These are phyloP conservation scores for Puya raimondii DNA, from an alignment of 176 grass and related monocot genomes.

Conservation along the genomic window DNA sequence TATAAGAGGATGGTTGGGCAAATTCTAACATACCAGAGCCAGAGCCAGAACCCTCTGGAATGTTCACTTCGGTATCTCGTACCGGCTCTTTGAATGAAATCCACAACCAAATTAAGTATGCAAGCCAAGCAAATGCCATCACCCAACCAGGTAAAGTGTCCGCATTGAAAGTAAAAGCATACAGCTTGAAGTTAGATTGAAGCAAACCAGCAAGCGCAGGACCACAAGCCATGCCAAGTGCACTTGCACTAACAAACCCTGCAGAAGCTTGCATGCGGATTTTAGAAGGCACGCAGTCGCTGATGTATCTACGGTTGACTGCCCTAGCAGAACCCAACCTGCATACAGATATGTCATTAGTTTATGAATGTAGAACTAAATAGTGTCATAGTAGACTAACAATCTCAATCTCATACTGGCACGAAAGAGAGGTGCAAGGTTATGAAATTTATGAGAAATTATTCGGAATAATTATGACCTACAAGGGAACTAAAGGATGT, in stretches of 20 bases:
- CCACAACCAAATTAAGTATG: constrained; percentile 73
- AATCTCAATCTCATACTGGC: too few relatives aligned
- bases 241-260: constrained; percentile 90
- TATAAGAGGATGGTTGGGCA: background rate
- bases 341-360: constrained; percentile 4
- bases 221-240: constrained; percentile 95
- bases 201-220: constrained; percentile 92
- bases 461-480: too few relatives aligned
- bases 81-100: constrained; percentile 83
- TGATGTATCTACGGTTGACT: constrained; percentile 91
- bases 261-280: constrained; percentile 94
- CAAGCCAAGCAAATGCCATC: constrained; percentile 90
- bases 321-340: constrained; percentile 95
- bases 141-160: constrained; percentile 93
- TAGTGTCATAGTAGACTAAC: background rate
- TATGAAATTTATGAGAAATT: too few relatives aligned
- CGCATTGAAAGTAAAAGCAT: constrained; percentile 73
- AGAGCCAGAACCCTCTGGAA: constrained; percentile 33
- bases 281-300: constrained; percentile 91
- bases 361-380: background rate
- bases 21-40: constrained; percentile 44
- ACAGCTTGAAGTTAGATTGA: constrained; percentile 87
- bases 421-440: too few relatives aligned
- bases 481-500: background rate
- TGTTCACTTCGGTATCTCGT: constrained; percentile 34